Evolutionary conservation across 192 early-diverging fungal genomes (phyloP).

Genomic region (Ambispora gerdemannii): DNA sequence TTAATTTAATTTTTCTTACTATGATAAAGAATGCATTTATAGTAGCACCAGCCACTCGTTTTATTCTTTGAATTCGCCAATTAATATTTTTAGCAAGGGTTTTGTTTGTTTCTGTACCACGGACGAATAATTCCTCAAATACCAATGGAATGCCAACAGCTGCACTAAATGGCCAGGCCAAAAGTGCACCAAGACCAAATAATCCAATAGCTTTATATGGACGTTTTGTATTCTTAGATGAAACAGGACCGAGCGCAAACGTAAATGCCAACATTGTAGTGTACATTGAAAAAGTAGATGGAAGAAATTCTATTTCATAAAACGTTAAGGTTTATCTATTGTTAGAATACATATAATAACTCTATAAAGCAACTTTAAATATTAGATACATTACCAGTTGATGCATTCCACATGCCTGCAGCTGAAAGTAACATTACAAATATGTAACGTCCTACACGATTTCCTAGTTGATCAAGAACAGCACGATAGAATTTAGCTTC

Average conservation of each 20-base stretch:
- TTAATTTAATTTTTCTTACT: background rate
- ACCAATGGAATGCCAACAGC: conserved; percentile 71
- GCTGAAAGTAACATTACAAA: conserved; percentile 59
- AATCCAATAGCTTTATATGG: conserved; percentile 58
- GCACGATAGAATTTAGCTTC: conserved; percentile 70
- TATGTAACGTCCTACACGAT: conserved; percentile 65
- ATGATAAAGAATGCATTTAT: conserved; percentile 7
- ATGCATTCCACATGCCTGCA: conserved; percentile 86
- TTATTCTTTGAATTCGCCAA: conserved; percentile 45
- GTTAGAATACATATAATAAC: background rate
- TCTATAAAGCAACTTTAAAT: background rate
- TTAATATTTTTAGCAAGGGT: conserved; percentile 33
- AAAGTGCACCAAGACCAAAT: conserved; percentile 59
- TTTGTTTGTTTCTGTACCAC: conserved; percentile 43
- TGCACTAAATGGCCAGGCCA: conserved; percentile 90
- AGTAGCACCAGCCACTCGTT: conserved; percentile 43
- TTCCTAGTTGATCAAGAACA: conserved; percentile 58
- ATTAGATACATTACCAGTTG: conserved; percentile 61
- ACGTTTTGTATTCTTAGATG: conserved; percentile 40
- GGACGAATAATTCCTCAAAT: conserved; percentile 64
- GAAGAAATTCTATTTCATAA: conserved; percentile 64
- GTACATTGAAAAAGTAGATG: conserved; percentile 93
- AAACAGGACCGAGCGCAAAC: conserved; percentile 57
- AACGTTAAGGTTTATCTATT: background rate
- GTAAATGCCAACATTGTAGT: conserved; percentile 73